Base-by-base conservation (phyloP, 129 eudicot genomes). In the Glebionis coronaria region DNA sequence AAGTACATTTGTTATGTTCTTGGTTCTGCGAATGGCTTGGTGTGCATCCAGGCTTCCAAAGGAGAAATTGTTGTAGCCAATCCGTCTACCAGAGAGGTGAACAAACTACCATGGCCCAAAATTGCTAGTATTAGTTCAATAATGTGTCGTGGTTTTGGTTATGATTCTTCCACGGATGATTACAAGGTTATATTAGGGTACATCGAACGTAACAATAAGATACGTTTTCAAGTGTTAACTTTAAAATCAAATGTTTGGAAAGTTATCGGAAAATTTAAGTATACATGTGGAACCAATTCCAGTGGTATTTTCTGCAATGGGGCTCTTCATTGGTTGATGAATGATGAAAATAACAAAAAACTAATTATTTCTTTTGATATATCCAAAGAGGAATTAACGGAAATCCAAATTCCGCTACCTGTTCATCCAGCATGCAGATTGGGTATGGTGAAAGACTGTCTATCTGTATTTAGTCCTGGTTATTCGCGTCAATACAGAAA, bases 21-120 rank as follows among this genome's bases (percentile, higher is more conserved):
- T 5, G 68, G 68, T 63, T 63, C 68, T 42, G 44, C 68, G 10
- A 63, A 63, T 44, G 68, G 68, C 18, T 31, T 63, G 13, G 68
- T 63, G 5, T 44, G 29, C 29, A 63, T 19, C 11, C 25, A 29
- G 2, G 9, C 66, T 61, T n/a, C 16, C 9, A 1, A 12, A 10
- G 8, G 14, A 40, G 10, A 40, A 18, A 10, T 42, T n/a, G 14
- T 42, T 11, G 18, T 63, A 11, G 51, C 18, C 16, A 63, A 63
- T 42, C 68, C 68, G 18, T 4, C 31, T 0, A 63, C 38, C 44
- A 42, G 53, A 44, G 56, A 64, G 55, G 69, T 12, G 16, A 12
- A 25, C 23, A 7, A 23, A 25, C 53, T 64, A 11, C 14, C 4
- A 11, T 10, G 12, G 15, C 56, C 16, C 12, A n/a, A 12, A 16